Percentiles rank a stretch among this genome's conserved stretches.
phyloP scores from a whole-genome alignment of 768 basidiomycete species.

The Trametes gibbosa region DNA sequence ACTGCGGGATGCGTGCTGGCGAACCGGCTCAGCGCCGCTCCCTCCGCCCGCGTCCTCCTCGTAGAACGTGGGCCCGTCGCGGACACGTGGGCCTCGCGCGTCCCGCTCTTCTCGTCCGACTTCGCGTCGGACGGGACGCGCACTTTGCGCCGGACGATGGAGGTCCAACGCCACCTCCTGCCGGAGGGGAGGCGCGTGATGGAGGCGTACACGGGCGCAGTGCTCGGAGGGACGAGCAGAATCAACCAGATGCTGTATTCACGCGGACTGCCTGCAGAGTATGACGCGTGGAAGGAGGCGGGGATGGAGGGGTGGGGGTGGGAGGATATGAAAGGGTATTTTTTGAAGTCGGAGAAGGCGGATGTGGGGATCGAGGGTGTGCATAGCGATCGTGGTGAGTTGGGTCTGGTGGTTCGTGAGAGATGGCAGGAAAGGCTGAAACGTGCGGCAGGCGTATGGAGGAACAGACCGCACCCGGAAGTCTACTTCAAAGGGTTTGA shows the following conservation, averaged over 20 bases:
- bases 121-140: conserved; percentile 26
- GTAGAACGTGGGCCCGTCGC: conserved; percentile 27
- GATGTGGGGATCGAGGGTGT: conserved; percentile 11
- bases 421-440: background rate
- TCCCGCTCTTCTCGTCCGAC: conserved; percentile 34
- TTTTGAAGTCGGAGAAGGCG: conserved; percentile 33
- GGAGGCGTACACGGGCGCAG: conserved; percentile 27
- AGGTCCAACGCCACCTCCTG: conserved; percentile 1
- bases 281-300: conserved; percentile 28
- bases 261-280: conserved; percentile 31
- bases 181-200: conserved; percentile 10
- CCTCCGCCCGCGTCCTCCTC: conserved; percentile 32
- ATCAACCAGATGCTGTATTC: conserved; percentile 43
- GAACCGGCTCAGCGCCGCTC: conserved; percentile 34
- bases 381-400: conserved; percentile 5
- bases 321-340: conserved; percentile 33
- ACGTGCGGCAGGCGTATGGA: conserved; percentile 9
- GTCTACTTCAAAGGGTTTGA: conserved; percentile 13
- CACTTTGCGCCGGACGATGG: conserved; percentile 14
- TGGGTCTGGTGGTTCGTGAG: background rate
- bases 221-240: conserved; percentile 47
- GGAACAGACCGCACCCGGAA: conserved; percentile 11
- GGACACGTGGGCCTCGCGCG: conserved; percentile 28
- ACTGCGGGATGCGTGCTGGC: conserved; percentile 39
- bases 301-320: conserved; percentile 37